These are phyloP conservation scores for Monosporozyma yasuniensis DNA, from an alignment of 805 yeast species.

Conservation along the genomic window DNA sequence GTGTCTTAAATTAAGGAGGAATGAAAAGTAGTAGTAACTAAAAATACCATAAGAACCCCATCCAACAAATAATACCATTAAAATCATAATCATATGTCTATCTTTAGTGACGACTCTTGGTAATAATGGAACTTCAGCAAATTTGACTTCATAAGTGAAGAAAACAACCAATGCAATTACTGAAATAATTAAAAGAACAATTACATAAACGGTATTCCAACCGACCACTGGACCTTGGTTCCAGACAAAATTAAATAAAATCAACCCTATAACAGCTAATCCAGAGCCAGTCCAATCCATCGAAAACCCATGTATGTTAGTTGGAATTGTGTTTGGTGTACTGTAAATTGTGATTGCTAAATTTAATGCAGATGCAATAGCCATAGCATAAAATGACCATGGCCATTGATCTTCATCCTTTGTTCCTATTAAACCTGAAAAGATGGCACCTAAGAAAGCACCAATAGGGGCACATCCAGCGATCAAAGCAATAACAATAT, in stretches of 20 bases:
- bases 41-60: slow-evolving; percentile 77
- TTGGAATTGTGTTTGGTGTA: slow-evolving; percentile 25
- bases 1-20: slow-evolving; percentile 41
- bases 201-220: slow-evolving; percentile 53
- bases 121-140: slow-evolving; percentile 42
- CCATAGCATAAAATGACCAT: slow-evolving; percentile 26
- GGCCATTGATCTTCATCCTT: slow-evolving; percentile 17
- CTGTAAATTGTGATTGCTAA: slow-evolving; percentile 14
- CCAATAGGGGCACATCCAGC: slow-evolving; percentile 59
- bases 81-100: slow-evolving; percentile 38
- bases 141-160: slow-evolving; percentile 39
- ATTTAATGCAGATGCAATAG: slow-evolving; percentile 14
- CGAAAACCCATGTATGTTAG: slow-evolving; percentile 15
- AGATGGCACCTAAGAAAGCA: slow-evolving; percentile 43
- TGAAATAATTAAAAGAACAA: slow-evolving; percentile 47
- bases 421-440: slow-evolving; percentile 39
- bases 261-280: slow-evolving; percentile 50
- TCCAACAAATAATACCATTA: slow-evolving; percentile 47
- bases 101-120: slow-evolving; percentile 42
- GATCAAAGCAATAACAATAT: slow-evolving; percentile 43
- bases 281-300: slow-evolving; percentile 49
- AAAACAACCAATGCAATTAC: slow-evolving; percentile 37
- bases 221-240: slow-evolving; percentile 70
- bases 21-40: slow-evolving; percentile 53
- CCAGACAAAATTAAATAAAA: slow-evolving; percentile 60